Base-by-base conservation (phyloP, 2,329 filamentous ascomycete species). In the Penicillium frequentans region DNA sequence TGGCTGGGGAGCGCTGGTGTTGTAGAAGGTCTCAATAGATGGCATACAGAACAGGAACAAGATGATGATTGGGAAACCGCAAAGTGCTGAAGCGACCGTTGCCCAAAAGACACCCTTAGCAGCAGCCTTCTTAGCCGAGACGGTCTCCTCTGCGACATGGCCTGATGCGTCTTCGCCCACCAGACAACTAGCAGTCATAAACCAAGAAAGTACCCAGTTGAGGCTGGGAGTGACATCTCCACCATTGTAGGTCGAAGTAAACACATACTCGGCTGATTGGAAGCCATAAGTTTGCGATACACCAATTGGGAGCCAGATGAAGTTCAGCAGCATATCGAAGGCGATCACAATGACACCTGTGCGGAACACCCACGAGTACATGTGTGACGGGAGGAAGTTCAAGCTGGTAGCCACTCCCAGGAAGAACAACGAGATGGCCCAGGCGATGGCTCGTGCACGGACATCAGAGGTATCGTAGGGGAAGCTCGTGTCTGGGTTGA, bases 241-340 rank as follows among this genome's bases (percentile, higher is more conserved):
- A 14, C 45, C 48, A 26, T 27, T 49, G 33, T 74, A 75, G 8
- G 71, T 76, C 47, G 76, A 70, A 3, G 75, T 78, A 62, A 79
- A 79, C n/a, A 77, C 77, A 51, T 72, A 79, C 50, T 76, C 70
- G 6, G 77, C 76, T 19, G 72, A 65, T 51, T 78, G 77, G 54
- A 79, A 80, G 7, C 77, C 77, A 58, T 79, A 79, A 0, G 72
- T 75, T 50, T 75, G 70, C 4, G 74, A 75, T 1, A 78, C 76
- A 1, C 72, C 77, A 43, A 79, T 79, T 1, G 77, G 77, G 29
- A 80, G 67, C 77, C 77, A 80, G 59, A 79, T 77, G 52, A 79
- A 73, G 67, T 79, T 80, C 50, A 80, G 68, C 39, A 77, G 53
- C 62, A 79, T 79, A 61, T 80, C 77, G 39, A 79, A 65, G 16